Base-by-base conservation (phyloP, 2,329 filamentous ascomycete genomes). In the Tolypocladium endophyticum region DNA sequence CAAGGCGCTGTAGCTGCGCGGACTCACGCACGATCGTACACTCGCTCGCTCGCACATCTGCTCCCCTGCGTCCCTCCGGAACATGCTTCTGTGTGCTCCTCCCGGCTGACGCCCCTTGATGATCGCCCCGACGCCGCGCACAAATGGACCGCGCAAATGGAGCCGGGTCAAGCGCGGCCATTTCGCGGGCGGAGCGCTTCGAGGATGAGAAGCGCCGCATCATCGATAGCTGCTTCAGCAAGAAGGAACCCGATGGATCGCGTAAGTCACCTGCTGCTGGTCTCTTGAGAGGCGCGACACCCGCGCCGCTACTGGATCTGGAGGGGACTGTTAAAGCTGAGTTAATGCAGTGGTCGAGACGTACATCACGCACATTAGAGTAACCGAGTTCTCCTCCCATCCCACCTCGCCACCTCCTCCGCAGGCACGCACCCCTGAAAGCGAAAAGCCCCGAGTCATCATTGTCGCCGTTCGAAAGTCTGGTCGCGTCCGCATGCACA, bases 171-270 rank as follows among this genome's bases (percentile, higher is more conserved):
- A 69, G 68, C 64, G 66, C 71, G 59, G 68, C 71, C 65, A 67
- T 68, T 66, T 71, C 65, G 63, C 72, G 73, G 67, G 93, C 93
- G 59, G 91, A 96, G 77, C 85, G 86, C 68, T 99, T 97, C 73
- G 94, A 99, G 74, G 92, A 97, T 71, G 94, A 99, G 81, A 96
- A 97, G 81, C 83, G 85, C 72, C 86, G 94, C 72, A 97, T 99
- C 69, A 88, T 96, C 64, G 89, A 96, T 64, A 96, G 90, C 75
- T 97, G 92, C 77, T 99, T 97, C 78, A 84, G 80, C 73, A 97
- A 95, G 78, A 87, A 87, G 69, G 94, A 97, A 71, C 81, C 85
- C 50, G 90, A 96, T 75, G 92, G 92, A 65, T 88, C 90, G 61
- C 81, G 91, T 95, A 82, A 71, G 88, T 83, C 39, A 30, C 47